phyloP scores from a whole-genome alignment of 129 eudicot species.

The Erigeron canadensis region DNA sequence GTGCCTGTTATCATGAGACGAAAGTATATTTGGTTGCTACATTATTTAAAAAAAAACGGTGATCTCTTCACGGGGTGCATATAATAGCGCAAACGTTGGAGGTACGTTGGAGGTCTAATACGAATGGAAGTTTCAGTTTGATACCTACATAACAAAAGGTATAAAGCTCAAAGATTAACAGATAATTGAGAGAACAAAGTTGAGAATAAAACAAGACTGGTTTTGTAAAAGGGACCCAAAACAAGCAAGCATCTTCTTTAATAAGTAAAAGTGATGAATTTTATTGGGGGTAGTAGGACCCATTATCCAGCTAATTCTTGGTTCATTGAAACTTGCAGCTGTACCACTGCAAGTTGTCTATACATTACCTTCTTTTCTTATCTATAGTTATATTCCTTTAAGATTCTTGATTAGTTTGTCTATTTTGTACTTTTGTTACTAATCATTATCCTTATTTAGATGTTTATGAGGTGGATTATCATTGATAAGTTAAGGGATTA shows the following conservation, averaged over 20 bases:
- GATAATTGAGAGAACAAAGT: not conserved
- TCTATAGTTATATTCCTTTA: not conserved
- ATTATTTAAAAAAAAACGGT: no score
- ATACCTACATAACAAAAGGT: no score
- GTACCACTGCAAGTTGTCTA: constrained; percentile 1
- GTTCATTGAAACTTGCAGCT: constrained; percentile 1
- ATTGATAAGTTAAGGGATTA: no score
- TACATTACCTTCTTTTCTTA: not conserved
- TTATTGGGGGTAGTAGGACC: not conserved
- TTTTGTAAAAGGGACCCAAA: constrained; percentile 14
- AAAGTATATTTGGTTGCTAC: no score
- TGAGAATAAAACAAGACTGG: not conserved
- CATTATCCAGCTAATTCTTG: not conserved
- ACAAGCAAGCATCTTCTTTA: constrained; percentile 30
- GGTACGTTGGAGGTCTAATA: no score
- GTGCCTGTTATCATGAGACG: no score
- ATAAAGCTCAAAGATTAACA: not conserved
- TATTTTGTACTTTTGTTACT: not conserved
- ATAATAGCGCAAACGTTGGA: no score
- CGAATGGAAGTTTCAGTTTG: no score
- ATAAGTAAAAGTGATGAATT: not conserved
- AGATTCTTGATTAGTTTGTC: constrained; percentile 1
- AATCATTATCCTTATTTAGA: no score
- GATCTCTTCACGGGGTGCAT: no score
- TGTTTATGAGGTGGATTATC: no score